A percentile compares a stretch with the other conserved stretches of the same genome.
These are phyloP conservation scores for Hypoxylon sp. DNA, from an alignment of 2,329 filamentous ascomycete species.

Conservation along the genomic window DNA sequence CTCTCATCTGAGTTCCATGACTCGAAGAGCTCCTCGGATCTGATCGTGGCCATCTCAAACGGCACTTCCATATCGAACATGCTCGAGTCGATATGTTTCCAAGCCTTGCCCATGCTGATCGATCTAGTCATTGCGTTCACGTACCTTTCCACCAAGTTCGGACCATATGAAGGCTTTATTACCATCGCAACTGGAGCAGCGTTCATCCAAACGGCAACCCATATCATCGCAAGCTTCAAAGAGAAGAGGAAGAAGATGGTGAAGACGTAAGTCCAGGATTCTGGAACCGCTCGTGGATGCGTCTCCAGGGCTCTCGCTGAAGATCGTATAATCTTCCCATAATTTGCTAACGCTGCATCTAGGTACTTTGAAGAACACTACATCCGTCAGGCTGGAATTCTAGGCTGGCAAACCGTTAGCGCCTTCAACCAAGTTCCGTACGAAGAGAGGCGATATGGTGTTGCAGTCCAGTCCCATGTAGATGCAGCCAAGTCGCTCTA, in stretches of 20 bases:
- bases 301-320: constrained; percentile 38
- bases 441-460: constrained; percentile 62
- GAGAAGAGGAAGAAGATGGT: constrained; percentile 59
- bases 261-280: constrained; percentile 49
- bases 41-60: constrained; percentile 64
- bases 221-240: constrained; percentile 60
- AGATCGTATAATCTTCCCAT: not conserved
- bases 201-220: constrained; percentile 62
- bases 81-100: constrained; percentile 65
- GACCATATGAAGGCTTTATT: constrained; percentile 69
- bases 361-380: constrained; percentile 62
- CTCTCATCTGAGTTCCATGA: constrained; percentile 69
- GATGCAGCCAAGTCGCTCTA: constrained; percentile 50
- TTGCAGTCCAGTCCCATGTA: constrained; percentile 55
- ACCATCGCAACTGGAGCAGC: constrained; percentile 65
- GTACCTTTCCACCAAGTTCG: constrained; percentile 66
- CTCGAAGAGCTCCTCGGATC: constrained; percentile 66
- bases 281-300: not conserved
- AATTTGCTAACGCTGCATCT: constrained; percentile 8
- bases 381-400: constrained; percentile 62
- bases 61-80: constrained; percentile 62
- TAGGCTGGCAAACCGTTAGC: constrained; percentile 66
- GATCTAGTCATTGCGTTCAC: constrained; percentile 66
- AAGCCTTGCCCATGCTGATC: constrained; percentile 66
- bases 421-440: constrained; percentile 67